A percentile compares a stretch with the other conserved stretches of the same genome.
Evolutionary conservation across 1,284 basidiomycete species (phyloP).

Genomic region (Phylloporus gajari): DNA sequence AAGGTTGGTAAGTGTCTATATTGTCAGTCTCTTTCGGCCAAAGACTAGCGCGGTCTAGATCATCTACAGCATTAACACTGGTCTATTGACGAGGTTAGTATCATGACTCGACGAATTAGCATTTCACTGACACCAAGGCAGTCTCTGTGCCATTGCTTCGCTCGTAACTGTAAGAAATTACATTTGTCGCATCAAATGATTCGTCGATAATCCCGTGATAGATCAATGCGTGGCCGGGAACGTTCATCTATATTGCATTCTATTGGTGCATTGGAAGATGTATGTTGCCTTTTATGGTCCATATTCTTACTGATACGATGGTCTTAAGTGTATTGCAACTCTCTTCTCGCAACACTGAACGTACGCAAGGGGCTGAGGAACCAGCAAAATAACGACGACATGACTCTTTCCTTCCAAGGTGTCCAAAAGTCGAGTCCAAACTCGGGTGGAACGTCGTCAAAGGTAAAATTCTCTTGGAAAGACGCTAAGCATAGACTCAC

Average conservation of each 20-base stretch:
- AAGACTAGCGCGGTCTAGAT: constrained; percentile 45
- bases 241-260: constrained; percentile 64
- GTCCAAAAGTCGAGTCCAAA: constrained; percentile 38
- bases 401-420: constrained; percentile 46
- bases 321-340: constrained; percentile 59
- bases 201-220: constrained; percentile 12
- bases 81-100: constrained; percentile 48
- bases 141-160: constrained; percentile 56
- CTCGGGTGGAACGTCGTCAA: constrained; percentile 25
- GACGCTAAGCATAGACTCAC: constrained; percentile 14
- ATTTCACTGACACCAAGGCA: constrained; percentile 14
- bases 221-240: constrained; percentile 53
- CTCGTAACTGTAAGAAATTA: constrained; percentile 52
- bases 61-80: constrained; percentile 62
- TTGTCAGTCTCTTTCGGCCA: background rate
- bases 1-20: constrained; percentile 47
- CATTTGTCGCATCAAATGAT: background rate
- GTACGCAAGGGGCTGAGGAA: constrained; percentile 54
- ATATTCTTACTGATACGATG: background rate
- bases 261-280: constrained; percentile 63
- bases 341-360: constrained; percentile 62
- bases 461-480: constrained; percentile 14
- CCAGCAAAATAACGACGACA: constrained; percentile 34
- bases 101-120: background rate
- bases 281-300: constrained; percentile 32